A percentile compares a stretch with the other conserved stretches of the same genome.
These are phyloP conservation scores for Lentinus brumalis DNA, from an alignment of 768 basidiomycete genomes.

Conservation along the genomic window DNA sequence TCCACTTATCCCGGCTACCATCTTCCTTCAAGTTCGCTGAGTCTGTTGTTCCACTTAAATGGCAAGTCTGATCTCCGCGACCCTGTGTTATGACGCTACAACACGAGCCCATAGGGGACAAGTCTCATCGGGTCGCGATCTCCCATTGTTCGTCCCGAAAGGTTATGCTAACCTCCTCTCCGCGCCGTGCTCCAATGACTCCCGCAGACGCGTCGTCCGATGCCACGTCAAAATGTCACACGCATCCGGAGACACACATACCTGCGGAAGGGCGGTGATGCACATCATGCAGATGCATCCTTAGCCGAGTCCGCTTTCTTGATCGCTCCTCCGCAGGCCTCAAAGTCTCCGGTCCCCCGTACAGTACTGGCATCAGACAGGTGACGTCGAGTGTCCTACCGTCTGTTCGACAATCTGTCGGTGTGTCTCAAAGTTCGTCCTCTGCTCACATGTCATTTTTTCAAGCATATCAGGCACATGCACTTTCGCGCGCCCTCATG, in stretches of 20 bases:
- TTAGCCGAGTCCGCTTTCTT: conserved; percentile 1
- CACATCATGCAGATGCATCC: neutral
- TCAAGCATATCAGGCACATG: neutral
- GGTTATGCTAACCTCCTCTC: neutral
- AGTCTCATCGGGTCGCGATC: conserved; percentile 9
- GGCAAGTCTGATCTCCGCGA: conserved; percentile 9
- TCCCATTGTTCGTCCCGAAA: conserved; percentile 14
- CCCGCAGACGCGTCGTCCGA: neutral
- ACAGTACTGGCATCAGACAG: neutral
- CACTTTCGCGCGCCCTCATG: neutral
- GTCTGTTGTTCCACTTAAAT: conserved; percentile 8
- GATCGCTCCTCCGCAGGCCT: neutral
- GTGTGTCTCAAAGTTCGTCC: neutral
- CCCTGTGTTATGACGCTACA: conserved; percentile 2
- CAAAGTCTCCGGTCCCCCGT: conserved; percentile 6
- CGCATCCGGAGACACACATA: no score
- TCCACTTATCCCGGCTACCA: neutral
- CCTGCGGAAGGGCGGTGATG: neutral
- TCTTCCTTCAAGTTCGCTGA: no score
- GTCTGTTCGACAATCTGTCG: neutral
- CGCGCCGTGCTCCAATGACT: neutral
- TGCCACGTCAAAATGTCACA: no score
- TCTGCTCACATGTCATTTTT: neutral
- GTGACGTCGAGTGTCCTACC: conserved; percentile 15
- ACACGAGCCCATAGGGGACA: conserved; percentile 12